These are phyloP conservation scores for Blepharisma stoltei DNA, from an alignment of 73 alveolate species.

Conservation along the genomic window DNA sequence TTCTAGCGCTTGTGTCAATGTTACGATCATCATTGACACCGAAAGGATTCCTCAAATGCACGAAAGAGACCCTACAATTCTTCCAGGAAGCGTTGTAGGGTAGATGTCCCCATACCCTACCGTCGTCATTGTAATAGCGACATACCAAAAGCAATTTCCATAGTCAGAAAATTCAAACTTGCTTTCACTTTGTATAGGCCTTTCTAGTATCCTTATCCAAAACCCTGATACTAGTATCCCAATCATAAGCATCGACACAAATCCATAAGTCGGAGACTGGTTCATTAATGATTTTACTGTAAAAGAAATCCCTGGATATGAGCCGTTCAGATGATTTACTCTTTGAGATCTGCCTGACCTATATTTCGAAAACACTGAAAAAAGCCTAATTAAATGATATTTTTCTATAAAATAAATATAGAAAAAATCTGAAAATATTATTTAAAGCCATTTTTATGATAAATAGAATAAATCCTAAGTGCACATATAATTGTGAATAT, in stretches of 20 bases:
- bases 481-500: not conserved
- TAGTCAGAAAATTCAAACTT: conserved; percentile 45
- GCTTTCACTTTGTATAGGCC: conserved; percentile 45
- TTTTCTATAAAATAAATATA: too few relatives aligned
- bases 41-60: conserved; percentile 69
- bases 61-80: conserved; percentile 53
- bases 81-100: conserved; percentile 61
- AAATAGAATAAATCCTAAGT: not conserved
- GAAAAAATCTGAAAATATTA: too few relatives aligned
- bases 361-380: conserved; percentile 2
- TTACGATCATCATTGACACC: conserved; percentile 54
- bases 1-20: conserved; percentile 43
- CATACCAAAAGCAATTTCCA: conserved; percentile 60
- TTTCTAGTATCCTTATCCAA: conserved; percentile 59
- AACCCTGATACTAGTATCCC: conserved; percentile 42
- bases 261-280: conserved; percentile 20
- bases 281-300: conserved; percentile 31
- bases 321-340: not conserved
- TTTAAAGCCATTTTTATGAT: too few relatives aligned
- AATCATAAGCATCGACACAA: not conserved
- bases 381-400: conserved; percentile 15
- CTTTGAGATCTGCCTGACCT: not conserved
- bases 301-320: conserved; percentile 16
- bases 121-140: conserved; percentile 66
- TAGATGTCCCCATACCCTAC: conserved; percentile 76